A percentile compares a stretch with the other conserved stretches of the same genome.
phyloP scores from a whole-genome alignment of 805 yeast genomes.

The Pichia thaimueangensis region DNA sequence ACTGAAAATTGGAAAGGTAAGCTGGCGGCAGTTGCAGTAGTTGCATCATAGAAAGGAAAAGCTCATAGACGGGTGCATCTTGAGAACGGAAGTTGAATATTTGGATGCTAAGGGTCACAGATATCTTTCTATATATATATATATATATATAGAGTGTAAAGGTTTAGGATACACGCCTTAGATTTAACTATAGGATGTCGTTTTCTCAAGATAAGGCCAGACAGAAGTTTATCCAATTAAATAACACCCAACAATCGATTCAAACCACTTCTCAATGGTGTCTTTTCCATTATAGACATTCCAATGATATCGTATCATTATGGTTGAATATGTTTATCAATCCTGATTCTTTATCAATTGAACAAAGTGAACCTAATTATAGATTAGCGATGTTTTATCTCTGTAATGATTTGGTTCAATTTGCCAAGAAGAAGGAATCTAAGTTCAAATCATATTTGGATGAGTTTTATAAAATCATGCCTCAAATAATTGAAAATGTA shows the following conservation, averaged over 20 bases:
- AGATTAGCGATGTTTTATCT: constrained; percentile 49
- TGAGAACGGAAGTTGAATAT: too few relatives aligned
- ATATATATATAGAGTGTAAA: too few relatives aligned
- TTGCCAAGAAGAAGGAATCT: constrained; percentile 52
- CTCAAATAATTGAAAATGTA: constrained; percentile 33
- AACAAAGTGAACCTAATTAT: constrained; percentile 30
- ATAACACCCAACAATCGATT: constrained; percentile 65
- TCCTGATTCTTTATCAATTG: constrained; percentile 10
- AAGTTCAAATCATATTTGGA: constrained; percentile 47
- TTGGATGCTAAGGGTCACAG: too few relatives aligned
- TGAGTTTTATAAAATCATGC: constrained; percentile 49
- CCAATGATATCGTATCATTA: constrained; percentile 36
- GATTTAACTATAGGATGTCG: too few relatives aligned
- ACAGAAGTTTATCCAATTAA: constrained; percentile 41
- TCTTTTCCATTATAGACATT: constrained; percentile 58
- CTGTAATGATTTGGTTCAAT: constrained; percentile 78
- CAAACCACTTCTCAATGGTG: constrained; percentile 69
- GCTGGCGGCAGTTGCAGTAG: too few relatives aligned
- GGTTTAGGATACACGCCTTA: too few relatives aligned
- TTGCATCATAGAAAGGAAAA: too few relatives aligned
- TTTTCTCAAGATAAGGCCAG: constrained; percentile 44
- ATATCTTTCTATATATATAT: too few relatives aligned
- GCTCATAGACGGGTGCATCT: too few relatives aligned
- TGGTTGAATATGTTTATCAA: constrained; percentile 12
- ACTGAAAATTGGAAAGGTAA: too few relatives aligned